phyloP scores from a whole-genome alignment of 2,329 filamentous ascomycete species.

The Metarhizium rileyi region DNA sequence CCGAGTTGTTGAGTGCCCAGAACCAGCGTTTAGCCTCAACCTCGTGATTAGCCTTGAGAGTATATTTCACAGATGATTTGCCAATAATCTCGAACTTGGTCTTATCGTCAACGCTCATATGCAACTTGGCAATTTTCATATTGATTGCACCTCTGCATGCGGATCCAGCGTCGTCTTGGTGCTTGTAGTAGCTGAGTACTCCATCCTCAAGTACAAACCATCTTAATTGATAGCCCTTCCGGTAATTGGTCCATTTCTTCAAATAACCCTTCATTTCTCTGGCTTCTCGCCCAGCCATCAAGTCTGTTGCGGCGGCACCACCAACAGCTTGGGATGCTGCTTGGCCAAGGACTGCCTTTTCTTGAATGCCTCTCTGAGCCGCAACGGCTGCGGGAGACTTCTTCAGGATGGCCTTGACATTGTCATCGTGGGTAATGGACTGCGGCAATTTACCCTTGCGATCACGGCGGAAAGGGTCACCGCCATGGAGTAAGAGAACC shows the following conservation, averaged over 20 bases:
- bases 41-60: slow-evolving; percentile 93
- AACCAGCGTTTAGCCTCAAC: slow-evolving; percentile 99
- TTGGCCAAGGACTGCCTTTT: slow-evolving; percentile 88
- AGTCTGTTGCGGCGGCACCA: slow-evolving; percentile 44
- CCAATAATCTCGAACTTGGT: slow-evolving; percentile 96
- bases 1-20: slow-evolving; percentile 97
- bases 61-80: slow-evolving; percentile 98
- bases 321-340: slow-evolving; percentile 44
- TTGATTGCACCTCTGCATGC: slow-evolving; percentile 97
- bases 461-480: slow-evolving; percentile 90
- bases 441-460: slow-evolving; percentile 93
- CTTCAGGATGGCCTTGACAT: slow-evolving; percentile 79
- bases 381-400: slow-evolving; percentile 89
- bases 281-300: slow-evolving; percentile 70
- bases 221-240: slow-evolving; percentile 87
- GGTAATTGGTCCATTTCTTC: slow-evolving; percentile 99
- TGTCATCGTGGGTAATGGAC: slow-evolving; percentile 92
- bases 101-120: slow-evolving; percentile 97
- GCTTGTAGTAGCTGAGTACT: slow-evolving; percentile 97
- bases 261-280: slow-evolving; percentile 97
- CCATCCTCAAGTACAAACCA: slow-evolving; percentile 99
- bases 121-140: slow-evolving; percentile 89
- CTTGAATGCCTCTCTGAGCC: slow-evolving; percentile 90
- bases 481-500: slow-evolving; percentile 82
- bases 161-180: slow-evolving; percentile 93